Evolutionary conservation across 2,329 filamentous ascomycete species (phyloP).

Genomic region (Diaporthe sp.): DNA sequence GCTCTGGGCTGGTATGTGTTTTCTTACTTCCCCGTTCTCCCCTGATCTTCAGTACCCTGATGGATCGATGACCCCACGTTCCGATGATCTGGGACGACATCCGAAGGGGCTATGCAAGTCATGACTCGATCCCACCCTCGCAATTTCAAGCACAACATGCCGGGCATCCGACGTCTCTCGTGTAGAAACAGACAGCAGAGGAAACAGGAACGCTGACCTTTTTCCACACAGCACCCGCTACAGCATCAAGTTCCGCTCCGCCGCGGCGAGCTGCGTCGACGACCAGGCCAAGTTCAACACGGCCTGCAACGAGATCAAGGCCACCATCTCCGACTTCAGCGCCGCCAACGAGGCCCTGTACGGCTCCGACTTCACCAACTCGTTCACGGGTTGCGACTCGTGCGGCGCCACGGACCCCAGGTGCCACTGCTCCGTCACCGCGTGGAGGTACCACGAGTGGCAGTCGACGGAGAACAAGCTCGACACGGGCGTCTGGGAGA

Average conservation of each 20-base stretch:
- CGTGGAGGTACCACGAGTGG: slow-evolving; percentile 26
- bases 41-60: neutral
- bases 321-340: slow-evolving; percentile 12
- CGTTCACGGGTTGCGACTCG: neutral
- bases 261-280: neutral
- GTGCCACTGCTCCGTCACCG: slow-evolving; percentile 14
- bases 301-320: neutral
- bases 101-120: slow-evolving; percentile 6
- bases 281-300: slow-evolving; percentile 6
- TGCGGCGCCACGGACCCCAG: neutral
- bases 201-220: neutral
- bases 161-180: neutral
- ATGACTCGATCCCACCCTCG: slow-evolving; percentile 1
- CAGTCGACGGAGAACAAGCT: neutral
- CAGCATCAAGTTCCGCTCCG: neutral
- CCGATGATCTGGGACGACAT: neutral
- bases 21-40: neutral
- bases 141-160: neutral
- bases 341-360: neutral
- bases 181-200: neutral
- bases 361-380: slow-evolving; percentile 1
- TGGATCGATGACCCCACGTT: neutral
- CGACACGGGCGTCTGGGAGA: neutral
- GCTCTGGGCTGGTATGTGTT: slow-evolving; percentile 12
- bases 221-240: neutral